phyloP scores from a whole-genome alignment of 176 grass and related monocot genomes.

The Puya raimondii region DNA sequence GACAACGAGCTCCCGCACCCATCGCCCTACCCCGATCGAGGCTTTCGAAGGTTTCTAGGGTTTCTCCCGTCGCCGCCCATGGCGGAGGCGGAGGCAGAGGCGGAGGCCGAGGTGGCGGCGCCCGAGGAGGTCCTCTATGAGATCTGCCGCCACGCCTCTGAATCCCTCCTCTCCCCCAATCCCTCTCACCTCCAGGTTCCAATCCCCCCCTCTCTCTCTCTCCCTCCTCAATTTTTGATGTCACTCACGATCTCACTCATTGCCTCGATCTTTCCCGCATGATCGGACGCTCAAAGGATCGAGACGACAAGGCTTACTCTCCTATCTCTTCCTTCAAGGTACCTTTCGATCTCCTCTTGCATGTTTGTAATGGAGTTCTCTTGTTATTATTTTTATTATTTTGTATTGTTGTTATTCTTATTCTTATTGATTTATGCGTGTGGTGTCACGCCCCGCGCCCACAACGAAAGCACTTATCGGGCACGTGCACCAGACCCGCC shows the following conservation, averaged over 20 bases:
- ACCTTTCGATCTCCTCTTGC: neutral
- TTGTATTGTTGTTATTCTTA: constrained; percentile 8
- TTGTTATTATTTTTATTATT: no score
- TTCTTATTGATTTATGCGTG: neutral
- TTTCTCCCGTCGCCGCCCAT: no score
- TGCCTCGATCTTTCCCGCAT: neutral
- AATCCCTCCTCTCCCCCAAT: constrained; percentile 8
- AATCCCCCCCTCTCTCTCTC: neutral
- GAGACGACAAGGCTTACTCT: constrained; percentile 36
- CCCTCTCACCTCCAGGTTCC: constrained; percentile 17
- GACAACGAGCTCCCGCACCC: no score
- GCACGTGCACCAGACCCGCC: no score
- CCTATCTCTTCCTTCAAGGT: constrained; percentile 70
- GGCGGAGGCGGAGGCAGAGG: no score
- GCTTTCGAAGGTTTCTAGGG: no score
- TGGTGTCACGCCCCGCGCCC: no score
- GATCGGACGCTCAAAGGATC: constrained; percentile 24
- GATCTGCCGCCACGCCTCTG: constrained; percentile 34
- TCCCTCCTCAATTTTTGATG: neutral
- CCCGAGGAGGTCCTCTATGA: no score
- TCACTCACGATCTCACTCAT: neutral
- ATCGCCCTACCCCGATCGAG: no score
- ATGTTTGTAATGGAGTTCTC: neutral
- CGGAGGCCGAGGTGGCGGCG: no score
- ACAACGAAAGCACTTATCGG: no score